Base-by-base conservation (phyloP, 164 flowering plant genomes). In the Echeveria elegans region DNA sequence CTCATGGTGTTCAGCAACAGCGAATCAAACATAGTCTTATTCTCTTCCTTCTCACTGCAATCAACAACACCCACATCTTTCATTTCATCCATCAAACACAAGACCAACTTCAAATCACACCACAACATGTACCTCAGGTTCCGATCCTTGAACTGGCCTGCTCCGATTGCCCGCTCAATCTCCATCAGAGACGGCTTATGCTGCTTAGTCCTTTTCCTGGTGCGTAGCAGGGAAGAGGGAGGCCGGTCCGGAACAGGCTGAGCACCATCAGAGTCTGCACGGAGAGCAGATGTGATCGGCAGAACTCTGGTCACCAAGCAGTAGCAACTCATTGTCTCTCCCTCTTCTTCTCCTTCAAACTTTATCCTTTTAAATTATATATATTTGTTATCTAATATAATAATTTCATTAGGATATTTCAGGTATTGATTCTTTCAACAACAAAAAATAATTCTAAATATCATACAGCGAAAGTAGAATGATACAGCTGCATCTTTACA, bases 101-200 rank as follows among this genome's bases (percentile, higher is more conserved):
- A 63, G 12, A 32, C 18, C 16, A 24, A 36, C 24, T n/a, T n/a
- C 14, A 32, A 16, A 1, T 5, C 10, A 36, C 6, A 4, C 41
- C 1, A 37, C 29, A 53, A 71, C 61, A 34, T 43, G 19, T 70
- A 48, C 86, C 72, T 74, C 68, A 79, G 66, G 53, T 79, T 81
- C 15, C 69, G 26, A 66, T 86, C 82, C 5, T 82, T 80, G 70
- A 69, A 83, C 2, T 78, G 61, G 34, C 90, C 96, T 21, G 89
- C 83, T 6, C 91, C 90, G 36, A 90, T 83, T 24, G 87, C 91
- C 26, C 83, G 76, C 75, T 90, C 91, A n/a, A 90, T 78, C 65
- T 86, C 83, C 12, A 74, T 21, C 36, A 85, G 71, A 5, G 88
- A 81, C 29, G 47, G n/a, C 65, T 77, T 70, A 7, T 64, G 73